Conservation (phyloP, 208 protist species). For the Trypanosoma theileri region DNA sequence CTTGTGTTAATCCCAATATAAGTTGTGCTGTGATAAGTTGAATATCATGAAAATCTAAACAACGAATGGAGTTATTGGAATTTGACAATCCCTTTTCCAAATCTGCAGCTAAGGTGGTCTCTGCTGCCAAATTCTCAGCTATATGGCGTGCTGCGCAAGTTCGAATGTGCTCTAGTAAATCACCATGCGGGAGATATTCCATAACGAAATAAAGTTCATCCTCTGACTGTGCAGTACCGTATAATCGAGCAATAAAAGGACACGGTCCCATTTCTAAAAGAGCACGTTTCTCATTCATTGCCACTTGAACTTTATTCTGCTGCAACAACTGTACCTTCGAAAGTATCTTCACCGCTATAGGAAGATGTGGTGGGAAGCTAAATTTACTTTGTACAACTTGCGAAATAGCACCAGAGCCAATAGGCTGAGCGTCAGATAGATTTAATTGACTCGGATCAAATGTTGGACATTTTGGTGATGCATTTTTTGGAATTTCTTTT, state of each 20-base stretch:
- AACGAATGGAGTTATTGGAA: slow-evolving; percentile 38
- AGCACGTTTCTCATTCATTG: slow-evolving; percentile 84
- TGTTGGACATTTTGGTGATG: slow-evolving; percentile 22
- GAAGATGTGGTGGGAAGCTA: slow-evolving; percentile 16
- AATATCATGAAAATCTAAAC: slow-evolving; percentile 77
- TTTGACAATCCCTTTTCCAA: slow-evolving; percentile 26
- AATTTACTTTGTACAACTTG: slow-evolving; percentile 68
- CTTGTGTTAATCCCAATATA: slow-evolving; percentile 54
- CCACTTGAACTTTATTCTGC: slow-evolving; percentile 73
- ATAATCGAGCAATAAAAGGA: slow-evolving; percentile 82
- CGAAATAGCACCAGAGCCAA: slow-evolving; percentile 85
- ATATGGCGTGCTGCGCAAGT: slow-evolving; percentile 18
- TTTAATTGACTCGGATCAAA: slow-evolving; percentile 66
- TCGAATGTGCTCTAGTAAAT: slow-evolving; percentile 90
- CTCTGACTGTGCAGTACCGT: slow-evolving; percentile 84
- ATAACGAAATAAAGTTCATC: slow-evolving; percentile 93
- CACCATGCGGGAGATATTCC: slow-evolving; percentile 92
- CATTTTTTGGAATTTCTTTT: not conserved
- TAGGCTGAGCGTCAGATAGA: slow-evolving; percentile 44
- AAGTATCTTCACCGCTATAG: slow-evolving; percentile 85
- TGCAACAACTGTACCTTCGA: slow-evolving; percentile 90
- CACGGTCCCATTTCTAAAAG: slow-evolving; percentile 61
- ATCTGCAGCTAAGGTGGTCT: not conserved
- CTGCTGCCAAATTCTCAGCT: not conserved
- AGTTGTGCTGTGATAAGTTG: slow-evolving; percentile 87